Base-by-base conservation (phyloP, 2,329 filamentous ascomycete genomes). In the Paraconiothyrium brasiliense region DNA sequence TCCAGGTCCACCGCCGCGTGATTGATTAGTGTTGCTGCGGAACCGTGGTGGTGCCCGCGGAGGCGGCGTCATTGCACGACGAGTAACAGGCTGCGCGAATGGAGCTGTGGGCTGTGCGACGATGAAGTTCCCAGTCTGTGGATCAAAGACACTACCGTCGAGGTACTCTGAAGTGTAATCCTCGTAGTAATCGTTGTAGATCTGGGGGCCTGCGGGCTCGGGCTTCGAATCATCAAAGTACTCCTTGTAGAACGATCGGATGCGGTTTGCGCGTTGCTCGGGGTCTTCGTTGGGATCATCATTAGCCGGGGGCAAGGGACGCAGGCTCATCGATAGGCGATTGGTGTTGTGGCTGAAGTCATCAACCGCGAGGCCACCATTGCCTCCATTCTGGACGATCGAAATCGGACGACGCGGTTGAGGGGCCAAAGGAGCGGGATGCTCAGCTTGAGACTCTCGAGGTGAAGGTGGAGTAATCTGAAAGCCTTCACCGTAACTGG, bases 201-300 rank as follows among this genome's bases (percentile, higher is more conserved):
- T 65, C 55, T 74, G 69, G 39, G 66, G 69, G 27, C 73, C 71
- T 16, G 67, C 71, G 39, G 73, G 76, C 46, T 80, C 81, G 2
- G 81, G 78, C 75, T 89, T 92, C 61, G 84, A 88, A 46, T 97
- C 94, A 68, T 98, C 95, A 71, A 99, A 99, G 82, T 99, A 99
- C 77, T 99, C 95, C 83, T 97, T 97, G 84, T 99, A 99, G 83
- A 99, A 99, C 4, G 95, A 99, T 77, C 95, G 88, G 69, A 99
- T 99, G 61, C 95, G 90, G 83, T 97, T 98, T 66, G 95, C 95
- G 72, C 95, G 89, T 73, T 94, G 90, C 78, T 98, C 95, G 0
- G 95, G 93, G 76, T 97, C 94, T 75, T 98, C 95, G 3, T 90
- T 87, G 47, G 92, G 88, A 66, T 97, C 92, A 10, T 56, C 54